A percentile compares a stretch with the other conserved stretches of the same genome.
Evolutionary conservation across 148 eudicot species (phyloP).

Genomic region (Cornus kousa): DNA sequence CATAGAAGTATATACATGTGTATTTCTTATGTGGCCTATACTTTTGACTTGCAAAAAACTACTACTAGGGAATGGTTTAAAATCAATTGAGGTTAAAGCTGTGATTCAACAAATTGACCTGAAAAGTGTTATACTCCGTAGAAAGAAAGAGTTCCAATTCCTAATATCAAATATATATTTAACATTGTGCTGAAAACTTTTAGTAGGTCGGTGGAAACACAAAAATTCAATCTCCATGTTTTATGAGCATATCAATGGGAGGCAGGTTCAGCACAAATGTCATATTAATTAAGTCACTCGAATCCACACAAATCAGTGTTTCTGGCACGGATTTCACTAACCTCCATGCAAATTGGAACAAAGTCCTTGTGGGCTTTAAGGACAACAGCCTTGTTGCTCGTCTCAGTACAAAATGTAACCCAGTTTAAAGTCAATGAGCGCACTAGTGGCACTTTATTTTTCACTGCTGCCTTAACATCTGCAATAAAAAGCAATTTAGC

Average conservation of each 20-base stretch:
- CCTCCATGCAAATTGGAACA: slow-evolving; percentile 99
- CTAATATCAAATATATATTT: not conserved
- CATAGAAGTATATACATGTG: not conserved
- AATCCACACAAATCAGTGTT: not conserved
- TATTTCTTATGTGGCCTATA: not conserved
- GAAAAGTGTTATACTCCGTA: not conserved
- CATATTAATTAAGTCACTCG: not conserved
- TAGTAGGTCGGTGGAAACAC: not conserved
- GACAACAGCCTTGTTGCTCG: slow-evolving; percentile 74
- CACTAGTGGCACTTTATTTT: slow-evolving; percentile 96
- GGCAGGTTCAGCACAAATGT: not conserved
- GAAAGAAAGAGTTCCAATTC: not conserved
- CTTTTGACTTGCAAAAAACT: not conserved
- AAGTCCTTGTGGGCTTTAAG: slow-evolving; percentile 94
- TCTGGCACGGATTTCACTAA: slow-evolving; percentile 27
- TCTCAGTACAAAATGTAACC: slow-evolving; percentile 89
- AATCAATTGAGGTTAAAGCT: not conserved
- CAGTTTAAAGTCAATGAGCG: slow-evolving; percentile 84
- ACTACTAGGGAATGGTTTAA: not conserved
- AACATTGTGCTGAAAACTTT: not conserved
- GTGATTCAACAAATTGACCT: not conserved
- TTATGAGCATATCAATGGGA: not conserved
- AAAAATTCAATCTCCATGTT: not conserved
- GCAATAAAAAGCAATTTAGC: slow-evolving; percentile 23
- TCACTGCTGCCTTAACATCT: slow-evolving; percentile 83